Base-by-base conservation (phyloP, 768 basidiomycete species). In the Termitomyces heimii region DNA sequence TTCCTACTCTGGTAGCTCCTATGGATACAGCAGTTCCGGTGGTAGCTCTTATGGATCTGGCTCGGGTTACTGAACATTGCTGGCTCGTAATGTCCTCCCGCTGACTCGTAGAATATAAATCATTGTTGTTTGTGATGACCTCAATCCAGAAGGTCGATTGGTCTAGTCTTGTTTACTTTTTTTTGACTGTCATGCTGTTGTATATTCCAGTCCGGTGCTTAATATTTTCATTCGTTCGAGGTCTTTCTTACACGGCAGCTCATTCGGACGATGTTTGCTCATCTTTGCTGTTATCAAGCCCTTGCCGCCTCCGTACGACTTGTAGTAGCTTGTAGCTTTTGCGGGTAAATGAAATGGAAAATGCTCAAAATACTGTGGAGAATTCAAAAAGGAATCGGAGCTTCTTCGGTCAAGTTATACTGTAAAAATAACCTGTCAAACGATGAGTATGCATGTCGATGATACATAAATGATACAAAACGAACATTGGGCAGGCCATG, bases 181-280 rank as follows among this genome's bases (percentile, higher is more conserved):
- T 73, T 70, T 73, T 69, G 68, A 68, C 12, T 68, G 72, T 67
- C 66, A 65, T 64, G 72, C 63, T 73, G 72, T 68, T 73, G 68
- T 67, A 68, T 71, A 68, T 72, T n/a, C 46, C 44, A 40, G 65
- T 69, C 66, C 60, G 66, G 69, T 75, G 70, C 69, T 68, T 76
- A 74, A 75, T 75, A 71, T 66, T 69, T 73, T 70, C 71, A 72
- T 67, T 63, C 42, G 53, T 62, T 66, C 65, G 67, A 69, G 70
- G 68, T 68, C 63, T 60, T 67, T 63, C 62, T 54, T n/a, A n/a
- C n/a, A 68, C 68, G 63, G 67, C 67, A 70, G 69, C 61, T 64
- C 60, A 67, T 63, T 67, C 8, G 49, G 59, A 60, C 63, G 63
- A 59, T 20, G 63, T 57, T 54, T 64, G 58, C 5, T 52, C 55